Base-by-base conservation (phyloP, 352 stramenopile genomes). In the Phytophthora pisi region DNA sequence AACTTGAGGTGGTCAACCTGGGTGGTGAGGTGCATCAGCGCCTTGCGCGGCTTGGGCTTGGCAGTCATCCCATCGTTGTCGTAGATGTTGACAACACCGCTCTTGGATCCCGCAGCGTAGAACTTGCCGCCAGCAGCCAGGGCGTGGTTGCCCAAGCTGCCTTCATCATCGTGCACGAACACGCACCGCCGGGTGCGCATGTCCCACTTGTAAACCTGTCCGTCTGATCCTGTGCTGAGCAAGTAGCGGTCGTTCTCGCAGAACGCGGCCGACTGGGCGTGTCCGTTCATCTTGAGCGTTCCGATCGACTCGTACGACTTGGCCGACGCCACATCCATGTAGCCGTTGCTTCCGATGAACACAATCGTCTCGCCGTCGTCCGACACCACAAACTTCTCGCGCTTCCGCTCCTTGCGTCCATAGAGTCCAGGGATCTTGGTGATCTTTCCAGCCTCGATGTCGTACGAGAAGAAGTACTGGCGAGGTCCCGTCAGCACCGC, bases 11-110 rank as follows among this genome's bases (percentile, higher is more conserved):
- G 71, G 64, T 97, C 88, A 9, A 93, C 89, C 11, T 86, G 83
- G 23, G 96, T 99, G 16, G 95, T 98, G 23, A 99, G 78, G 67
- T 99, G 97, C 96, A 99, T 98, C 18, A 99, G 81, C n/a, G 93
- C 92, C 74, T 99, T 98, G 43, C 90, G 75, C 4, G 93, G 96
- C 68, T 82, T 91, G 34, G 69, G 46, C 40, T 73, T 81, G 18
- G 70, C 72, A 36, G 72, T 73, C 49, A 92, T 50, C 28, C 74
- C 75, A 30, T 63, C 74, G 53, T 93, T 84, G 50, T 98, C 85
- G 81, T 99, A 99, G 20, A 99, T 75, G 68, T 99, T 99, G 15
- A 99, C 97, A 3, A 99, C 97, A 54, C 98, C 98, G 70, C 95
- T 99, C 55, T 98, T 91, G 13, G 92, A 96, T 36, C 97, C 98